phyloP scores from a whole-genome alignment of 2,329 filamentous ascomycete species.

The Fusarium buharicum region DNA sequence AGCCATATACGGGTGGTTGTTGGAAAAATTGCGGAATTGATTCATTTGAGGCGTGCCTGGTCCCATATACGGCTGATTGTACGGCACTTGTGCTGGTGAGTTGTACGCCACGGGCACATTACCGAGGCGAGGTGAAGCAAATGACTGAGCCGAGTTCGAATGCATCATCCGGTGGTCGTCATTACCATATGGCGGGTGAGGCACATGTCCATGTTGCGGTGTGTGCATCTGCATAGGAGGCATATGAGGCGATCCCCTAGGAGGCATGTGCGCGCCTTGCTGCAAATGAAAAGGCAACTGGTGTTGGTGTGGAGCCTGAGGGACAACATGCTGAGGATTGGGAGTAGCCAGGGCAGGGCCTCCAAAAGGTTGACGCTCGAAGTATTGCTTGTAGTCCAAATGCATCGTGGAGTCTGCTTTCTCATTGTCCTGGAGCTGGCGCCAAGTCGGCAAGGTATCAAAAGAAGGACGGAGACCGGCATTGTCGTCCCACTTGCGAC shows the following conservation, averaged over 20 bases:
- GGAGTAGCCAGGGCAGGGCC: conserved; percentile 72
- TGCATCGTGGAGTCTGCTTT: conserved; percentile 72
- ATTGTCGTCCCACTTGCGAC: conserved; percentile 76
- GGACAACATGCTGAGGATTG: conserved; percentile 74
- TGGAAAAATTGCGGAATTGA: conserved; percentile 76
- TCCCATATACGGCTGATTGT: conserved; percentile 76
- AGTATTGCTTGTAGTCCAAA: conserved; percentile 79
- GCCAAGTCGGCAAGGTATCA: conserved; percentile 88
- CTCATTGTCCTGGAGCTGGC: conserved; percentile 75
- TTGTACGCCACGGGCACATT: conserved; percentile 77
- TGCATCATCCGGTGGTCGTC: conserved; percentile 93
- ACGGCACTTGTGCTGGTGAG: conserved; percentile 75
- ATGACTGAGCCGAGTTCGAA: conserved; percentile 83
- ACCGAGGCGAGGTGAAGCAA: conserved; percentile 82
- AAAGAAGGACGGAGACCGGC: conserved; percentile 86
- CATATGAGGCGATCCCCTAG: conserved; percentile 78
- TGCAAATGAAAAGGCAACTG: conserved; percentile 87
- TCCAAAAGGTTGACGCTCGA: conserved; percentile 73
- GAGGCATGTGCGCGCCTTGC: conserved; percentile 74
- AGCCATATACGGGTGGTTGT: conserved; percentile 75
- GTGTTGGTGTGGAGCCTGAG: conserved; percentile 82
- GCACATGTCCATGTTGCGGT: conserved; percentile 75
- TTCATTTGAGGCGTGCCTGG: conserved; percentile 76
- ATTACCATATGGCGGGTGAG: conserved; percentile 73
- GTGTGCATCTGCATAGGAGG: conserved; percentile 80